A percentile compares a stretch with the other conserved stretches of the same genome.
These are phyloP conservation scores for Sodiomyces alkalinus DNA, from an alignment of 2,329 filamentous ascomycete species.

Conservation along the genomic window DNA sequence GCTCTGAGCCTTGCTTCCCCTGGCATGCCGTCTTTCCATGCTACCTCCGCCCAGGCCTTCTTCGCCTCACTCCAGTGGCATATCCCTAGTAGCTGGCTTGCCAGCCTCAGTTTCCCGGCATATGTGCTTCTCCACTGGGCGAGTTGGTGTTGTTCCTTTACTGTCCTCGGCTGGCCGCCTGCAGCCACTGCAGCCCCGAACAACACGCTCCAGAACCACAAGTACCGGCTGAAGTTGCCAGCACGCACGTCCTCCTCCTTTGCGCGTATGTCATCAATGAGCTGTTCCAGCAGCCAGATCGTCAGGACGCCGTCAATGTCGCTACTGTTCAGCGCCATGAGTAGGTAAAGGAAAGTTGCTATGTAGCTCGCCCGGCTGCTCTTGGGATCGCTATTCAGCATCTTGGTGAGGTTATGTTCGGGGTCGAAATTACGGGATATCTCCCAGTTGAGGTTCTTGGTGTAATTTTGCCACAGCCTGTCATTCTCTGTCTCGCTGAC, in stretches of 20 bases:
- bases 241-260: slow-evolving; percentile 23
- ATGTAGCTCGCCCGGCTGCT: slow-evolving; percentile 29
- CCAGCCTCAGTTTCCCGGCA: slow-evolving; percentile 24
- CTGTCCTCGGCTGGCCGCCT: slow-evolving; percentile 19
- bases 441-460: slow-evolving; percentile 20
- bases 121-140: slow-evolving; percentile 21
- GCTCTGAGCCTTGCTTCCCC: slow-evolving; percentile 22
- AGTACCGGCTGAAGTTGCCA: slow-evolving; percentile 24
- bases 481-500: slow-evolving; percentile 19
- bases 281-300: slow-evolving; percentile 29
- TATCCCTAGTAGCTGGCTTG: slow-evolving; percentile 20
- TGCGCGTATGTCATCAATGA: slow-evolving; percentile 25
- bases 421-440: slow-evolving; percentile 18
- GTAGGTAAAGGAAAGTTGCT: slow-evolving; percentile 30
- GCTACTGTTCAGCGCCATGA: slow-evolving; percentile 25
- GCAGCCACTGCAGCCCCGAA: slow-evolving; percentile 26
- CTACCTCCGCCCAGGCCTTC: slow-evolving; percentile 19
- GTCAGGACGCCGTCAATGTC: slow-evolving; percentile 26
- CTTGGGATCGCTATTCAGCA: slow-evolving; percentile 18
- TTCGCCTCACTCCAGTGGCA: slow-evolving; percentile 23
- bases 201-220: slow-evolving; percentile 31
- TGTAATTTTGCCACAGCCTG: slow-evolving; percentile 20
- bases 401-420: slow-evolving; percentile 16
- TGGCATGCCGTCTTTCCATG: slow-evolving; percentile 24
- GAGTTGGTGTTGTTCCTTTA: slow-evolving; percentile 21